Evolutionary conservation across 495 filamentous ascomycete genomes (phyloP).

Genomic region (Xylaria flabelliformis): DNA sequence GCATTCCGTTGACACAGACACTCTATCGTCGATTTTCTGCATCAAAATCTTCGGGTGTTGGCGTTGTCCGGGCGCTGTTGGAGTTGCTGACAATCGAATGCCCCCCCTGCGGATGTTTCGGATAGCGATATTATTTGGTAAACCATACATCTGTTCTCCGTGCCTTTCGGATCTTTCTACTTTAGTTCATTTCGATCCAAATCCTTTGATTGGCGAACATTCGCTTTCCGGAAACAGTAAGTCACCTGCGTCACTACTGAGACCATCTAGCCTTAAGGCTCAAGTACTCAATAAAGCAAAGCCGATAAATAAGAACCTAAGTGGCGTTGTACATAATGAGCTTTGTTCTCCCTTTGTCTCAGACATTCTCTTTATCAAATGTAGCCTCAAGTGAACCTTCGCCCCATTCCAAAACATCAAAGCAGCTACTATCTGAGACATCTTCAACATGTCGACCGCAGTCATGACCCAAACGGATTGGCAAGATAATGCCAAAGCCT

Average conservation of each 20-base stretch:
- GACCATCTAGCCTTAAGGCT: background rate
- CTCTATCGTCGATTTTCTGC: background rate
- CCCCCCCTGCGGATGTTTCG: background rate
- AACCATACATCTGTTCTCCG: background rate
- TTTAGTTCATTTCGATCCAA: background rate
- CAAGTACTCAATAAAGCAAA: background rate
- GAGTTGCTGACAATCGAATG: background rate
- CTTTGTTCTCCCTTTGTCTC: background rate
- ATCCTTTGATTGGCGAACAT: background rate
- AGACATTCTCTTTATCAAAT: background rate
- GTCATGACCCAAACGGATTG: constrained; percentile 7
- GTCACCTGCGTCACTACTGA: background rate
- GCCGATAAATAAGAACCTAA: background rate
- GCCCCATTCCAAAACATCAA: background rate
- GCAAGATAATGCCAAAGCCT: constrained; percentile 13
- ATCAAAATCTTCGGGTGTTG: background rate
- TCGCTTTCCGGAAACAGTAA: constrained; percentile 12
- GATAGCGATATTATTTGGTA: background rate
- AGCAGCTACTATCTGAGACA: background rate
- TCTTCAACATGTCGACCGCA: constrained; percentile 17
- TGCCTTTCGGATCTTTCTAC: no score
- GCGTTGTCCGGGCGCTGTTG: background rate
- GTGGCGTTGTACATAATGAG: background rate
- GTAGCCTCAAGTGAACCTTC: background rate
- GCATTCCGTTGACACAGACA: background rate